Conservation (phyloP, 331 rosid species). For the Acacia pycnantha region DNA sequence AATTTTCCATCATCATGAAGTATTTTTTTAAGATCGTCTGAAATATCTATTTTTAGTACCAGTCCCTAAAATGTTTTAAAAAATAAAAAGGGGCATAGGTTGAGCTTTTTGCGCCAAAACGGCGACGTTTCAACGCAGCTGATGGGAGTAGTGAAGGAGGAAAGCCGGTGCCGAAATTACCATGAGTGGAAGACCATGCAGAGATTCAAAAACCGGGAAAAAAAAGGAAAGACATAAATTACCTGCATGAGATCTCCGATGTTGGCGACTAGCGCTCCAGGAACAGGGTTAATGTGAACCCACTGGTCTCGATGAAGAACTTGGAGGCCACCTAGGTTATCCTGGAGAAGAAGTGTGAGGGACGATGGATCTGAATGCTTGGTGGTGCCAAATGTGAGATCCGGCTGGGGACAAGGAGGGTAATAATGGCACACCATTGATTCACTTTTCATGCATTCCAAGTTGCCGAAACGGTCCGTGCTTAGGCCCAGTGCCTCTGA, state of each 20-base stretch:
- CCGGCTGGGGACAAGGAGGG: conserved; percentile 83
- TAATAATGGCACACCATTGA: conserved; percentile 68
- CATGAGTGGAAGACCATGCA: neutral
- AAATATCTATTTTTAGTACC: no score
- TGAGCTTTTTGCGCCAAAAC: no score
- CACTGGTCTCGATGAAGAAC: conserved; percentile 67
- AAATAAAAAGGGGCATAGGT: no score
- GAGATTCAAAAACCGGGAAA: neutral
- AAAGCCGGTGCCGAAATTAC: no score
- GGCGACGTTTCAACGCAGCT: no score
- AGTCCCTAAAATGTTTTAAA: no score
- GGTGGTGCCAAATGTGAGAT: conserved; percentile 66
- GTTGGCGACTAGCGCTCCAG: conserved; percentile 64
- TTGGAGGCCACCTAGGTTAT: conserved; percentile 75
- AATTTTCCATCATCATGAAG: no score
- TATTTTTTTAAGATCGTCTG: no score
- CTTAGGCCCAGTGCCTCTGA: conserved; percentile 69
- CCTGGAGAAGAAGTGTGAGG: conserved; percentile 71
- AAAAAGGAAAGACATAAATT: neutral
- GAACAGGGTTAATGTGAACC: conserved; percentile 59
- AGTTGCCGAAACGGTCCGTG: conserved; percentile 44
- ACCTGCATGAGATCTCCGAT: conserved; percentile 86
- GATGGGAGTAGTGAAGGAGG: no score
- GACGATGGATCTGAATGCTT: conserved; percentile 81
- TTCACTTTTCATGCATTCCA: conserved; percentile 67